Percentiles rank a stretch among this genome's conserved stretches.
phyloP scores from a whole-genome alignment of 2,329 filamentous ascomycete genomes.

The Colletotrichum lentis region DNA sequence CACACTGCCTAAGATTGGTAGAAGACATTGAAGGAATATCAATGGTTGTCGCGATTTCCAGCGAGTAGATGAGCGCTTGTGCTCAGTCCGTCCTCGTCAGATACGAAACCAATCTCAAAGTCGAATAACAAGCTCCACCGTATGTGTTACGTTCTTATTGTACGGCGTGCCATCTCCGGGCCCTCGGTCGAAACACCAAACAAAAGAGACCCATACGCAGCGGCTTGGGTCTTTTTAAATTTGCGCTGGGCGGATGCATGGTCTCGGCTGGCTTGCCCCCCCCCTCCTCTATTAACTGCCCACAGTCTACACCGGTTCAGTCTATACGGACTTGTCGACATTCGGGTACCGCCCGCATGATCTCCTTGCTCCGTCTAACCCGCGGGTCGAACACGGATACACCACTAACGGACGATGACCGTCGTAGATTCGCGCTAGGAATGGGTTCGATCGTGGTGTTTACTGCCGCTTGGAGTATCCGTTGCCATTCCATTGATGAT shows the following conservation, averaged over 20 bases:
- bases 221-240: neutral
- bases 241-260: conserved; percentile 10
- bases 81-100: no score
- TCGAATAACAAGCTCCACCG: no score
- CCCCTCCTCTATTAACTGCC: conserved; percentile 14
- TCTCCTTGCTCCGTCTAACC: conserved; percentile 7
- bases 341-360: conserved; percentile 24
- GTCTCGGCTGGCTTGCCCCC: neutral
- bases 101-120: no score
- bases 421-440: no score
- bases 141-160: neutral
- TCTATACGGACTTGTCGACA: conserved; percentile 7
- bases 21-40: neutral
- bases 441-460: neutral
- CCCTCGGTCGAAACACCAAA: neutral
- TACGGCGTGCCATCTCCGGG: neutral
- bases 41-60: neutral
- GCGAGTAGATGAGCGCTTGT: neutral
- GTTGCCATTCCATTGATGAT: no score
- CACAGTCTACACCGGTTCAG: neutral
- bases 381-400: neutral
- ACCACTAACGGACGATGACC: neutral
- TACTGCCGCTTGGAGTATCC: neutral
- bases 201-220: neutral
- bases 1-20: conserved; percentile 5